Evolutionary conservation across 306 rosid species (phyloP), one percentile per base, ranked within the genome.

Genomic region (Luffa aegyptiaca): DNA sequence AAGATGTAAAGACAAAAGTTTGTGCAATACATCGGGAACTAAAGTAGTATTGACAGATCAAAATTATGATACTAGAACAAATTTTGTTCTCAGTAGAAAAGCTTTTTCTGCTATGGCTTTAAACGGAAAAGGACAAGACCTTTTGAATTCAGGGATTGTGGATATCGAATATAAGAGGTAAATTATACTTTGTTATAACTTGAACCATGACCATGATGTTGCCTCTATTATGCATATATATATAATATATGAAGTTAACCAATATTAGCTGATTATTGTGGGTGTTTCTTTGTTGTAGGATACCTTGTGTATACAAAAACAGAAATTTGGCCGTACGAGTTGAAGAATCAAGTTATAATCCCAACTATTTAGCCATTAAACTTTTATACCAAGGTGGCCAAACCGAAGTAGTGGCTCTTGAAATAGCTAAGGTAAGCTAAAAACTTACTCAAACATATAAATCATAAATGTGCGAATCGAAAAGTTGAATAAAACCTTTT

Each of bases 331-430:
- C 81, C 0, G 81, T 88, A 14, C 88, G 96, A 9, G 97, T 94
- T 76, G 98, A 94, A 78, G 98, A 92, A 86, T 88, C 92, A 75
- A 94, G 98, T 89, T 55, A 82, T 51, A 92, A 88, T 51, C 87
- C 96, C 37, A 11, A 85, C 59, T 92, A 89, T 55, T 78, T 94
- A 1, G 92, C 93, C 12, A 76, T 94, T 42, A 88, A 85, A 84
- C 75, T 94, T 61, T 59, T 94, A 81, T 92, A 88, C 62, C 96
- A 94, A 83, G 98, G 98, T 1, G 98, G 98, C 77, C 97, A 94
- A 86, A 94, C 98, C 4, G 98, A 92, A 84, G 90, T 94, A 18
- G 96, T 83, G 0, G 84, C n/a, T 11, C 89, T 89, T 69, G 96
- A 94, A 79, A 90, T 94, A 31, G 98, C 98, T 80, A 84, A 85